Conservation (phyloP, 192 early-diverging fungal species). For the Rhizophagus clarus region DNA sequence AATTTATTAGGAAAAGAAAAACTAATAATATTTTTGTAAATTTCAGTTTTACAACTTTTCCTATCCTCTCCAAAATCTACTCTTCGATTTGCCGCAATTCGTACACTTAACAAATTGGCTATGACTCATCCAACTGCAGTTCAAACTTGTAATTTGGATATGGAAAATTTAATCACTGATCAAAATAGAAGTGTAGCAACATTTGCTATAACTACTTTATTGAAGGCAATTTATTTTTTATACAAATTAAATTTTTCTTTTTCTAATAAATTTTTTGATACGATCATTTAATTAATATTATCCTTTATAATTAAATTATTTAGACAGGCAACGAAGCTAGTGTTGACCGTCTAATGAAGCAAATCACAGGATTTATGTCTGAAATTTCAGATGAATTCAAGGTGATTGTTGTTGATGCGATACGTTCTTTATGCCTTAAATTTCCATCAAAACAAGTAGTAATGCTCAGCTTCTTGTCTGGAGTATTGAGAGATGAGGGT, state of each 20-base stretch:
- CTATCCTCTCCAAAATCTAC: slow-evolving; percentile 91
- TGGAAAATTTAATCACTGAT: slow-evolving; percentile 97
- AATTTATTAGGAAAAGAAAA: not conserved
- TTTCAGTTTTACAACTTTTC: slow-evolving; percentile 84
- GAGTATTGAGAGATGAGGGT: slow-evolving; percentile 95
- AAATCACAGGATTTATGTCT: slow-evolving; percentile 96
- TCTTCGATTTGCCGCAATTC: slow-evolving; percentile 94
- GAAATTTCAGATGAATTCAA: slow-evolving; percentile 99
- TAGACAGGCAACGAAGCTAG: slow-evolving; percentile 96
- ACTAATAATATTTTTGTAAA: not conserved
- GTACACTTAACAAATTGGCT: slow-evolving; percentile 93
- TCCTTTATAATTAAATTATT: not conserved
- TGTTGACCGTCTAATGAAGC: slow-evolving; percentile 99
- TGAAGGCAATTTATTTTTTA: slow-evolving; percentile 60
- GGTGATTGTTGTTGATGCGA: slow-evolving; percentile 98
- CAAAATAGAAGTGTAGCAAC: slow-evolving; percentile 96
- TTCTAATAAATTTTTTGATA: not conserved
- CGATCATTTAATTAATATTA: not conserved
- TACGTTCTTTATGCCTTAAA: slow-evolving; percentile 94
- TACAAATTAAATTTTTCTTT: slow-evolving; percentile 28
- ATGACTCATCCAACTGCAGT: slow-evolving; percentile 90
- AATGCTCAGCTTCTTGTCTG: slow-evolving; percentile 92
- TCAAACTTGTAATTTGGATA: slow-evolving; percentile 95
- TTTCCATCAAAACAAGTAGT: slow-evolving; percentile 93
- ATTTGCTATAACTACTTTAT: slow-evolving; percentile 96